Percentiles rank a stretch among this genome's conserved stretches.
These are phyloP conservation scores for Amylostereum areolatum DNA, from an alignment of 1,284 basidiomycete genomes.

Conservation along the genomic window DNA sequence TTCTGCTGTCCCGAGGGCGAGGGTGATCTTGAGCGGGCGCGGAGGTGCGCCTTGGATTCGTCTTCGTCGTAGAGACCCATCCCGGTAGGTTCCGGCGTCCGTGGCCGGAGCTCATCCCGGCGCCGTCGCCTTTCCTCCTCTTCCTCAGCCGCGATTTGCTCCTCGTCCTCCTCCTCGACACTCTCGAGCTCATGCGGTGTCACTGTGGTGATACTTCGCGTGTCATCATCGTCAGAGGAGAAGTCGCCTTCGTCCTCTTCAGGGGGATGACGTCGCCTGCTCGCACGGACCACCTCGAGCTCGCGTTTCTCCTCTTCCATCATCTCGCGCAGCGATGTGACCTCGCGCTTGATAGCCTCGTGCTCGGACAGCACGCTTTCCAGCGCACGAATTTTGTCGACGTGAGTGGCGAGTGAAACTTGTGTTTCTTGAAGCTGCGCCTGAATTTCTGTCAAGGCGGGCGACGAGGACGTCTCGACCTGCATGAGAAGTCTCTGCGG, in stretches of 20 bases:
- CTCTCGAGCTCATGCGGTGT: conserved; percentile 65
- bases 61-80: conserved; percentile 58
- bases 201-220: conserved; percentile 56
- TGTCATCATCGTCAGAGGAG: conserved; percentile 46
- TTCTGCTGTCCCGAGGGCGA: conserved; percentile 9
- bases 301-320: conserved; percentile 52
- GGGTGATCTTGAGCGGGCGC: conserved; percentile 14
- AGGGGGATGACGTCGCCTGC: conserved; percentile 17
- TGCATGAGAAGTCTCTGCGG: conserved; percentile 18
- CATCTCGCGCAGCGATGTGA: conserved; percentile 64
- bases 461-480: conserved; percentile 21
- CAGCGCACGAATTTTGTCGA: conserved; percentile 81
- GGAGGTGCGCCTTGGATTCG: conserved; percentile 17
- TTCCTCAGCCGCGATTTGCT: conserved; percentile 41
- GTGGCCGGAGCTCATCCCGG: conserved; percentile 57
- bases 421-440: conserved; percentile 85
- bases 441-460: conserved; percentile 66
- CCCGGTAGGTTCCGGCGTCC: conserved; percentile 69
- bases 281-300: conserved; percentile 21
- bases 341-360: conserved; percentile 79
- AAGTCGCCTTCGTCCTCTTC: conserved; percentile 35
- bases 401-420: conserved; percentile 68
- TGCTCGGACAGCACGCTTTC: conserved; percentile 86
- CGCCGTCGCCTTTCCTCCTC: conserved; percentile 42
- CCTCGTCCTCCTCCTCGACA: conserved; percentile 72